Conservation (phyloP, 257 asterid genomes). For the Forsythia suspensa region DNA sequence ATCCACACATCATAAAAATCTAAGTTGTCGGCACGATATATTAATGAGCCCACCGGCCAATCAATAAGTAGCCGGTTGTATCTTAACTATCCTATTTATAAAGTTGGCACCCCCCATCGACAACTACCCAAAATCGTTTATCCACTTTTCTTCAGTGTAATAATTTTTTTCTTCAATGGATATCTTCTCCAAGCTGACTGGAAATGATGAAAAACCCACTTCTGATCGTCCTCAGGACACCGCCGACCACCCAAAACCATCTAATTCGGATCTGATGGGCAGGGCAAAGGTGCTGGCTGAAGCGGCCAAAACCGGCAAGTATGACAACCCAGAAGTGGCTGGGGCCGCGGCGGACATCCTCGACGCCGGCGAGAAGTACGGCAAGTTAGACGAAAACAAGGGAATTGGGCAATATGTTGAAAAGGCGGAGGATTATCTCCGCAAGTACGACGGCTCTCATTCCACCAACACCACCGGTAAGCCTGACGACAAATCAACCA, state of each 20-base stretch:
- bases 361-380: slow-evolving; percentile 42
- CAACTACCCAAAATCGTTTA: neutral
- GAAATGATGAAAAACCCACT: slow-evolving; percentile 29
- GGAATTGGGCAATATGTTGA: slow-evolving; percentile 60
- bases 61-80: slow-evolving; percentile 8
- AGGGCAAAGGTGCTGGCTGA: slow-evolving; percentile 53
- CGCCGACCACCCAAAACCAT: slow-evolving; percentile 22
- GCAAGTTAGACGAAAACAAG: slow-evolving; percentile 43
- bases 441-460: slow-evolving; percentile 25
- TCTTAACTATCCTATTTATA: slow-evolving; percentile 16
- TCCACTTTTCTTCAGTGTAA: neutral
- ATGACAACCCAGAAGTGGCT: slow-evolving; percentile 45
- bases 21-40: neutral
- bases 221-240: slow-evolving; percentile 21
- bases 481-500: slow-evolving; percentile 14
- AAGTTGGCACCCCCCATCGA: neutral
- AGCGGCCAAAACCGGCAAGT: slow-evolving; percentile 37
- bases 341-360: slow-evolving; percentile 52
- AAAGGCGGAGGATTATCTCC: slow-evolving; percentile 60
- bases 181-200: slow-evolving; percentile 31
- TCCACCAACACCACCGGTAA: slow-evolving; percentile 5
- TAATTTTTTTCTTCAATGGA: slow-evolving; percentile 21
- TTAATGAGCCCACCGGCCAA: neutral
- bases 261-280: slow-evolving; percentile 31
- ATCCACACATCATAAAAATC: no score